These are phyloP conservation scores for Tricladium varicosporioides DNA, from an alignment of 2,329 filamentous ascomycete species.

Conservation along the genomic window DNA sequence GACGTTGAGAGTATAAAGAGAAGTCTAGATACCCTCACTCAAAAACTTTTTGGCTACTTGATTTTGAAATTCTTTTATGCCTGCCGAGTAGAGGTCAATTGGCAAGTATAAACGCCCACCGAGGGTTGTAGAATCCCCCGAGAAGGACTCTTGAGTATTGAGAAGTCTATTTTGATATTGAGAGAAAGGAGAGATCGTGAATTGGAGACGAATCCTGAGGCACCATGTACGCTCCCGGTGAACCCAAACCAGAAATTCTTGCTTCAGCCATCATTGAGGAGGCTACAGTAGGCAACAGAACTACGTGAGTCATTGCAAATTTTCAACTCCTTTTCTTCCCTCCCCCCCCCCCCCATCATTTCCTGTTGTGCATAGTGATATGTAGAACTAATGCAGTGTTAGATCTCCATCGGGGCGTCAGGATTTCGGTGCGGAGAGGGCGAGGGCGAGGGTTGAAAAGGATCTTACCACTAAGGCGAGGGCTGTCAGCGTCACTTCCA, in stretches of 20 bases:
- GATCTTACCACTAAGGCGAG: not conserved
- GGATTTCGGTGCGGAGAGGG: too few species aligned
- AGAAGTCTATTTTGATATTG: not conserved
- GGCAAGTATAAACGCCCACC: too few species aligned
- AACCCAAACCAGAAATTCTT: not conserved
- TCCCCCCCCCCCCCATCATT: not conserved
- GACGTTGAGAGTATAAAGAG: not conserved
- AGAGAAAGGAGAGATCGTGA: not conserved
- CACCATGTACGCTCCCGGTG: not conserved
- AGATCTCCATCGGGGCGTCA: too few species aligned
- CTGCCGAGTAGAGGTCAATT: too few species aligned
- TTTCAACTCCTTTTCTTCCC: not conserved
- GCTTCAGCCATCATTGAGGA: not conserved
- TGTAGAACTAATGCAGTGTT: not conserved
- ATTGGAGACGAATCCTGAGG: not conserved
- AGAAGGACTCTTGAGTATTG: not conserved
- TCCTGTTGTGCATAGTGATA: not conserved
- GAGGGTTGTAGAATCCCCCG: not conserved
- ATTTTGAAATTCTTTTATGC: too few species aligned
- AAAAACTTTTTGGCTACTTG: not conserved
- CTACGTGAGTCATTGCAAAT: slow-evolving; percentile 3
- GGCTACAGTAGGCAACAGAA: slow-evolving; percentile 2
- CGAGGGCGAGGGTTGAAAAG: not conserved
- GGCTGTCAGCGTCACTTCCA: not conserved
- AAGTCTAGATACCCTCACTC: not conserved